Evolutionary conservation across 345 rosid species (phyloP).

Genomic region (Bruguiera sexangula): DNA sequence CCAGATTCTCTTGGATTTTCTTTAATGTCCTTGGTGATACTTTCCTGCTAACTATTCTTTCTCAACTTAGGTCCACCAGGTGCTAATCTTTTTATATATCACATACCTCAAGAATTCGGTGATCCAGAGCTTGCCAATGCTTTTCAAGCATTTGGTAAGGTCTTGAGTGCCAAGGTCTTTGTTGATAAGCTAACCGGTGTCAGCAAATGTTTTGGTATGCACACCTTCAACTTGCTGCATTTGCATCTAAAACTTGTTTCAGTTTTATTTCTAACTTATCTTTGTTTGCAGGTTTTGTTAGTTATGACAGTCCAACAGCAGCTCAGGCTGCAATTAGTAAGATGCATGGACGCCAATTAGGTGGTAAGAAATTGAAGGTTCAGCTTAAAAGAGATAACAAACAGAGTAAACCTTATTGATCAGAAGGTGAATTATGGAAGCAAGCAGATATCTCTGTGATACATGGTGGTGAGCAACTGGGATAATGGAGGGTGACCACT

Average conservation of each 20-base stretch:
- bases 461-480: slow-evolving; percentile 36
- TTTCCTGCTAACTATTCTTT: slow-evolving; percentile 17
- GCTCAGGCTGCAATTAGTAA: slow-evolving; percentile 80
- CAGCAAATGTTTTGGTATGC: slow-evolving; percentile 98
- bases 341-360: slow-evolving; percentile 91
- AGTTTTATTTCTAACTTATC: slow-evolving; percentile 16
- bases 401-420: slow-evolving; percentile 64
- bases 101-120: slow-evolving; percentile 95
- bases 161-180: slow-evolving; percentile 89
- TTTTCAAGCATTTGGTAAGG: slow-evolving; percentile 77
- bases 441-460: slow-evolving; percentile 48
- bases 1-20: neutral
- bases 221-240: slow-evolving; percentile 7
- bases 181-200: slow-evolving; percentile 95
- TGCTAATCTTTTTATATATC: slow-evolving; percentile 93
- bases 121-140: slow-evolving; percentile 90
- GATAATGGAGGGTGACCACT: slow-evolving; percentile 36
- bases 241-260: slow-evolving; percentile 3
- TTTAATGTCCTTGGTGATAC: slow-evolving; percentile 3
- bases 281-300: slow-evolving; percentile 78
- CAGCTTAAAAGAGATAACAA: slow-evolving; percentile 97
- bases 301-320: slow-evolving; percentile 74
- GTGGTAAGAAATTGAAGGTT: slow-evolving; percentile 95
- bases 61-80: slow-evolving; percentile 83
- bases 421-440: slow-evolving; percentile 39